Conservation (phyloP, 495 filamentous ascomycete genomes). For the Evernia prunastri region DNA sequence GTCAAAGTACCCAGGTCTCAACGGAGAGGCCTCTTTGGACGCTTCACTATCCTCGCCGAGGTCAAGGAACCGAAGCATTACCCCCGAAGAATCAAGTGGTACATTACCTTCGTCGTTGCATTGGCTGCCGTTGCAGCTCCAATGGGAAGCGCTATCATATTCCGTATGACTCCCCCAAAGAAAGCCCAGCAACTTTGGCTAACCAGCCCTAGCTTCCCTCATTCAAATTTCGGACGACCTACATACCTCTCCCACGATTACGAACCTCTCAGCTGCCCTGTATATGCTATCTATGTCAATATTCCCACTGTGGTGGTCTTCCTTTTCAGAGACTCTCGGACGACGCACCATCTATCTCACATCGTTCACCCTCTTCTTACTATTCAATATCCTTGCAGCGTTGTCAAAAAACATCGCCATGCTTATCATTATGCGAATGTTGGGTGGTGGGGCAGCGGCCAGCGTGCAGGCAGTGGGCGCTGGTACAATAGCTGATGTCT, state of each 20-base stretch:
- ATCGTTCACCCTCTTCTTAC: constrained; percentile 72
- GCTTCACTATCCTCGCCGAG: constrained; percentile 73
- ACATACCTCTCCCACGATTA: constrained; percentile 57
- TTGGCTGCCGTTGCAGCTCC: constrained; percentile 70
- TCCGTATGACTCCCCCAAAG: constrained; percentile 45
- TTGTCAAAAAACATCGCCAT: constrained; percentile 70
- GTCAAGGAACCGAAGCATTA: constrained; percentile 72
- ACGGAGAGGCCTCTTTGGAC: constrained; percentile 69
- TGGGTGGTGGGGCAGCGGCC: constrained; percentile 77
- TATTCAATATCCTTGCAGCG: constrained; percentile 70
- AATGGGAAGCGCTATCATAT: constrained; percentile 78
- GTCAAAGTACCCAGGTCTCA: constrained; percentile 56
- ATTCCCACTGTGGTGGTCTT: constrained; percentile 92
- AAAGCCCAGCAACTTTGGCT: constrained; percentile 14
- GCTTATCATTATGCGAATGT: constrained; percentile 77
- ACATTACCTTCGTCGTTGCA: constrained; percentile 73
- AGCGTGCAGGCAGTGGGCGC: constrained; percentile 86
- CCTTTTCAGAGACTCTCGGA: constrained; percentile 77
- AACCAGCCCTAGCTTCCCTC: constrained; percentile 53
- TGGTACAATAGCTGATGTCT: constrained; percentile 87
- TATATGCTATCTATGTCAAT: constrained; percentile 91
- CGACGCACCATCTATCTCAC: constrained; percentile 78
- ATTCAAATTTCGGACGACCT: constrained; percentile 61
- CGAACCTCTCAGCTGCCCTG: constrained; percentile 76
- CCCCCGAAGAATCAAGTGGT: constrained; percentile 67